Evolutionary conservation across 495 filamentous ascomycete genomes (phyloP), one percentile per base, ranked within the genome.

Genomic region (Terfezia claveryi): DNA sequence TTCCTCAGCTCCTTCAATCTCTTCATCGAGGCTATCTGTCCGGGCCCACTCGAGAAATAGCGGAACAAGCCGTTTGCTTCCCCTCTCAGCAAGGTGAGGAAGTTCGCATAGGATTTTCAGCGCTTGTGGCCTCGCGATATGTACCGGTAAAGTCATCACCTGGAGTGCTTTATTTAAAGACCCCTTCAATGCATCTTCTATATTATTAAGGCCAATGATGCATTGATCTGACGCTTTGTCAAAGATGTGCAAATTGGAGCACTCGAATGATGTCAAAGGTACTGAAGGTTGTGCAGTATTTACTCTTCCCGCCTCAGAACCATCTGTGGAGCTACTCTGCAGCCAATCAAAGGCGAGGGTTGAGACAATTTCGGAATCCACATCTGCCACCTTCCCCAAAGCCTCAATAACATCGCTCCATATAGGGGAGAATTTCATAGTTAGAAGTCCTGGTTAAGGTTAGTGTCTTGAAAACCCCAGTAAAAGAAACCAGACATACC

Each of bases 341-440:
- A 98, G 68, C 89, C 88, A 95, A 49, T 76, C 69, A 58, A 94
- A 85, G 4, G 82, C 80, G 37, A 94, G 66, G 23, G 78, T 74
- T 1, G 80, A 78, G 49, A 95, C 76, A 27, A 76, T 70, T 37
- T 80, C 80, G 61, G 94, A 85, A 5, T 85, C 85, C 27, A 73
- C 73, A 58, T 83, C 77, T 17, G 80, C 77, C 51, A 96, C 80
- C 27, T 80, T 73, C 59, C 83, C 82, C 63, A 98, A 67, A 14
- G 81, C 79, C 23, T 77, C 74, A 37, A 80, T 76, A 14, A 83
- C 79, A 58, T 93, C 85, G 58, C 93, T 85, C 83, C 87, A 94
- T 20, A 89, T 67, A 14, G 82, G 85, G 5, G 86, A 72, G 54
- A 94, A 70, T 59, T 80, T 83, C 52, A 89, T 79, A 5, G 87